These are phyloP conservation scores for Rhizoctonia solani DNA, from an alignment of 1,284 basidiomycete species.

Conservation along the genomic window DNA sequence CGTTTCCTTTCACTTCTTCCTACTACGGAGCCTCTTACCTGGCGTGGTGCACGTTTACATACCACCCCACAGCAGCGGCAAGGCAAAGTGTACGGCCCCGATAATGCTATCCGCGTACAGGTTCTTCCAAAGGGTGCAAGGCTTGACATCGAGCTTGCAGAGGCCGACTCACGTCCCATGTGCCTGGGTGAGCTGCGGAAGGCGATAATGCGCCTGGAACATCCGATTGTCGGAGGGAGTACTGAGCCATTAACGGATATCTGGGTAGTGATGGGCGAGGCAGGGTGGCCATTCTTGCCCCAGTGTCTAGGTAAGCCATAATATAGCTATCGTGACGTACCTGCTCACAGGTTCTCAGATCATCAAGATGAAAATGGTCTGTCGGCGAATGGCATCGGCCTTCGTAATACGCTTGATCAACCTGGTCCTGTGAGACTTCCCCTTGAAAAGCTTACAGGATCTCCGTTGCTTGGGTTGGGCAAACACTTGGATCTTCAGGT, in stretches of 20 bases:
- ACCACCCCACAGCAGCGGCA: conserved; percentile 70
- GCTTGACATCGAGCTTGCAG: conserved; percentile 45
- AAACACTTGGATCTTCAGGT: conserved; percentile 56
- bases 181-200: conserved; percentile 22
- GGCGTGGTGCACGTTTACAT: conserved; percentile 68
- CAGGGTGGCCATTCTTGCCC: conserved; percentile 33
- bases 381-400: conserved; percentile 35
- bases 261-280: conserved; percentile 58
- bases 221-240: conserved; percentile 57
- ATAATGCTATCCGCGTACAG: conserved; percentile 58
- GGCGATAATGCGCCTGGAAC: conserved; percentile 20
- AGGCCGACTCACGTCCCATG: conserved; percentile 45
- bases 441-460: conserved; percentile 47
- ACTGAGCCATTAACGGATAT: conserved; percentile 60
- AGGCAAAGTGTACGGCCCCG: conserved; percentile 65
- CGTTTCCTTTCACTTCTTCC: conserved; percentile 70
- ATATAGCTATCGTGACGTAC: neutral
- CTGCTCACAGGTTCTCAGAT: conserved; percentile 16
- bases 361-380: conserved; percentile 34
- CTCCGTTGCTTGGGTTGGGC: conserved; percentile 52
- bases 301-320: conserved; percentile 20
- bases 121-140: conserved; percentile 65
- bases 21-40: conserved; percentile 60
- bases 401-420: conserved; percentile 57
- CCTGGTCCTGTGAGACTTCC: conserved; percentile 55